phyloP scores from a whole-genome alignment of 2,329 filamentous ascomycete genomes.

The Nemania diffusa region DNA sequence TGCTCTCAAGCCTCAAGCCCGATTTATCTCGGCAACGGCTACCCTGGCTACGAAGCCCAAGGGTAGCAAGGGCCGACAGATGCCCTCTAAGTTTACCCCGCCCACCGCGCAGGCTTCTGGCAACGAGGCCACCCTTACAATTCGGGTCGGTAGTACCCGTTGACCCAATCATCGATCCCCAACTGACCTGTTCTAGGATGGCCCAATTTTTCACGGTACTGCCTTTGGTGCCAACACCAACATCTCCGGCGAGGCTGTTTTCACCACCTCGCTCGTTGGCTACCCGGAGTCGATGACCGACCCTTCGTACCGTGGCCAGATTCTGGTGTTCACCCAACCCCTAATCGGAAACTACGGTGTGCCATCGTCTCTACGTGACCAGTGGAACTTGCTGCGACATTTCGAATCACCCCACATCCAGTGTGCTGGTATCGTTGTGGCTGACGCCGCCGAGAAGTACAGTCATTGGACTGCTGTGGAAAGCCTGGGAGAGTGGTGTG shows the following conservation, averaged over 20 bases:
- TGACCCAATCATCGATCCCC: slow-evolving; percentile 29
- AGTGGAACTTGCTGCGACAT: slow-evolving; percentile 92
- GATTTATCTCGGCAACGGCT: slow-evolving; percentile 53
- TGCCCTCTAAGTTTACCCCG: slow-evolving; percentile 67
- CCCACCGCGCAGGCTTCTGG: slow-evolving; percentile 73
- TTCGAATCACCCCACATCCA: slow-evolving; percentile 99
- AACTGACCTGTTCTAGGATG: slow-evolving; percentile 69
- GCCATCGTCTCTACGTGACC: slow-evolving; percentile 83
- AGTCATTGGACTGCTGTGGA: slow-evolving; percentile 99
- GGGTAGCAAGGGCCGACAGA: slow-evolving; percentile 75
- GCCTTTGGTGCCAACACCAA: slow-evolving; percentile 97
- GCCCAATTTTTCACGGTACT: slow-evolving; percentile 94
- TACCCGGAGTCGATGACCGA: slow-evolving; percentile 96
- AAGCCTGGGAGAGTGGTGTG: slow-evolving; percentile 92
- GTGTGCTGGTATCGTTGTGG: slow-evolving; percentile 93
- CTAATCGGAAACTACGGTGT: slow-evolving; percentile 99
- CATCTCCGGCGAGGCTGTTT: slow-evolving; percentile 97
- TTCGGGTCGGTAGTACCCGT: slow-evolving; percentile 71
- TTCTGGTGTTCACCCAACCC: slow-evolving; percentile 97
- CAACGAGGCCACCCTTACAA: slow-evolving; percentile 91
- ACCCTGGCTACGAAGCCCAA: slow-evolving; percentile 60
- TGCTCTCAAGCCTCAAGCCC: slow-evolving; percentile 52
- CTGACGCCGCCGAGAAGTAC: slow-evolving; percentile 92
- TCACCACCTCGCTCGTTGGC: slow-evolving; percentile 96
- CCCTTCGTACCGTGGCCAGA: slow-evolving; percentile 90